Percentiles rank a stretch among this genome's conserved stretches.
phyloP scores from a whole-genome alignment of 1,284 basidiomycete genomes.

The Tremellales sp. region DNA sequence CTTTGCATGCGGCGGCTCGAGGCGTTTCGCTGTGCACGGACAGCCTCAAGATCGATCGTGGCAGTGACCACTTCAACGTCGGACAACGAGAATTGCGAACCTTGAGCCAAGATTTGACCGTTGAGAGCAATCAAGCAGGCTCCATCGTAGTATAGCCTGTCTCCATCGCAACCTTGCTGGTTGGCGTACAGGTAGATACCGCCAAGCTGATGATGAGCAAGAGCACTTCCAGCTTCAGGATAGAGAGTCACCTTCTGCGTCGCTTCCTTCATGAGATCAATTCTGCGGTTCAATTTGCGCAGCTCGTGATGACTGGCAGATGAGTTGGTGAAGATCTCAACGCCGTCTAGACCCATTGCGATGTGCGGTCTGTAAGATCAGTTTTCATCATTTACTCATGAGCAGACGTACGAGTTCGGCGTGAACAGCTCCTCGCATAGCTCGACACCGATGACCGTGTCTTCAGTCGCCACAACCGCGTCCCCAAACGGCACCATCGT shows the following conservation, averaged over 20 bases:
- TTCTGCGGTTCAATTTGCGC: slow-evolving; percentile 82
- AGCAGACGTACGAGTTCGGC: slow-evolving; percentile 66
- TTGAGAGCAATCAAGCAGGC: slow-evolving; percentile 95
- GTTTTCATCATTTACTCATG: not conserved
- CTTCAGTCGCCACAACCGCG: slow-evolving; percentile 84
- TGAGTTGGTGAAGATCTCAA: slow-evolving; percentile 98
- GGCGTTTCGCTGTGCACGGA: slow-evolving; percentile 76
- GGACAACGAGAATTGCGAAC: slow-evolving; percentile 89
- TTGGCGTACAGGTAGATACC: slow-evolving; percentile 98
- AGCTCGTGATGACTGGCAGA: slow-evolving; percentile 97
- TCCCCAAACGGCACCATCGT: slow-evolving; percentile 90
- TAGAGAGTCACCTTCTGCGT: slow-evolving; percentile 70
- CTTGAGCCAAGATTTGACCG: slow-evolving; percentile 86
- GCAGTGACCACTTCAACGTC: slow-evolving; percentile 96
- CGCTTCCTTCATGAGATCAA: slow-evolving; percentile 95
- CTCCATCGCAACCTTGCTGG: slow-evolving; percentile 98
- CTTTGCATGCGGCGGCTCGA: slow-evolving; percentile 88
- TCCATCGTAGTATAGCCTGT: slow-evolving; percentile 95
- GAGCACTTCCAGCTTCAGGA: slow-evolving; percentile 1
- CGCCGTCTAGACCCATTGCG: slow-evolving; percentile 92
- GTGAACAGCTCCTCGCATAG: slow-evolving; percentile 97
- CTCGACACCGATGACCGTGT: slow-evolving; percentile 94
- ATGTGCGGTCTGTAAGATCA: slow-evolving; percentile 78
- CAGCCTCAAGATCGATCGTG: slow-evolving; percentile 91
- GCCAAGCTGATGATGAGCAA: slow-evolving; percentile 61